Conservation (phyloP, 2,329 filamentous ascomycete species). For the Hypomyces perniciosus region DNA sequence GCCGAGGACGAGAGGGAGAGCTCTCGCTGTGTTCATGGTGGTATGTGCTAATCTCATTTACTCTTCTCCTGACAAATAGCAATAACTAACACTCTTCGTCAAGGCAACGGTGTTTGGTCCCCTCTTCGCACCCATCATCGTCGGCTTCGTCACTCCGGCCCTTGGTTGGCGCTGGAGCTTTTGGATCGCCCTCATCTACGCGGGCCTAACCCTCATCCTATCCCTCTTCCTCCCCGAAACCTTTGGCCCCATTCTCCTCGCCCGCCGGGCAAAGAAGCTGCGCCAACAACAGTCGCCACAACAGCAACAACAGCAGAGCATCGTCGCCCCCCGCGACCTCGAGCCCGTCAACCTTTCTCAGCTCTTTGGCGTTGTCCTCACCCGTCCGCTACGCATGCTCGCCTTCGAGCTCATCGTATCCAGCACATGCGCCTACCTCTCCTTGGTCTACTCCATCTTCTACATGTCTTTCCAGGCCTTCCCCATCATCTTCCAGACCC, state of each 20-base stretch:
- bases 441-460: conserved; percentile 60
- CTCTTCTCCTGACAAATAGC: neutral
- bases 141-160: conserved; percentile 52
- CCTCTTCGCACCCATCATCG: conserved; percentile 59
- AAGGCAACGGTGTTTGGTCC: conserved; percentile 60
- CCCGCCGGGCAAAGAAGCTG: conserved; percentile 49
- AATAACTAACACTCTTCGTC: neutral
- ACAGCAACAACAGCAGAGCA: conserved; percentile 25
- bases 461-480: conserved; percentile 75
- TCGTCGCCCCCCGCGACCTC: conserved; percentile 57
- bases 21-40: conserved; percentile 59
- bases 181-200: conserved; percentile 64
- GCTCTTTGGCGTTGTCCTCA: conserved; percentile 63
- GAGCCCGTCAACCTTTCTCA: conserved; percentile 52
- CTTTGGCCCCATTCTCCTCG: conserved; percentile 52
- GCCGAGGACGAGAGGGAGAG: conserved; percentile 44
- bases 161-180: conserved; percentile 66
- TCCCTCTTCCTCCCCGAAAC: conserved; percentile 62
- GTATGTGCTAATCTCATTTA: conserved; percentile 27
- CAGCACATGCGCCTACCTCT: conserved; percentile 63
- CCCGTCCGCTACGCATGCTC: conserved; percentile 67
- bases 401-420: conserved; percentile 66
- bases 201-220: conserved; percentile 53
- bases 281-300: conserved; percentile 48
- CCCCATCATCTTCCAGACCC: conserved; percentile 58